phyloP scores from a whole-genome alignment of 2,329 filamentous ascomycete genomes.

The Sclerotinia subarctica region DNA sequence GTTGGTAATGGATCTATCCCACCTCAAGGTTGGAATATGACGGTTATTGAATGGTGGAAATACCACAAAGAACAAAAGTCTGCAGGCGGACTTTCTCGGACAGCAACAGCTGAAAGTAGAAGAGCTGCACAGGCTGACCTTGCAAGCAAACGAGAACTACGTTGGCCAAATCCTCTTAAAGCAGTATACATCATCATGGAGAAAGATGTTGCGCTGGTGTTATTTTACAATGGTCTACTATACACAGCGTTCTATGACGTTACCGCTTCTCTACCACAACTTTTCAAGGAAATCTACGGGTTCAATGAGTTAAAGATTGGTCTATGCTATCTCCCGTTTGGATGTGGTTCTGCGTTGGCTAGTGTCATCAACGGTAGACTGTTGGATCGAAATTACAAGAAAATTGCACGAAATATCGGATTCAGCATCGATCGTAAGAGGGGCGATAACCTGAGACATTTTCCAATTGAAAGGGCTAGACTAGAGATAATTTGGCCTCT shows the following conservation, averaged over 20 bases:
- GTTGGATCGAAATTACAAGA: constrained; percentile 66
- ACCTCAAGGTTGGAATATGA: constrained; percentile 56
- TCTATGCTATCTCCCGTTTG: constrained; percentile 44
- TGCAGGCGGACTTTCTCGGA: constrained; percentile 30
- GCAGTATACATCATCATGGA: constrained; percentile 53
- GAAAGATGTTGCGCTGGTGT: constrained; percentile 54
- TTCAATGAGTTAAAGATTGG: constrained; percentile 39
- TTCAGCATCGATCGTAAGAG: constrained; percentile 59
- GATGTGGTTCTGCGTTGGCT: constrained; percentile 48
- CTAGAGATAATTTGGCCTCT: constrained; percentile 54
- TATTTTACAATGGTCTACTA: constrained; percentile 52
- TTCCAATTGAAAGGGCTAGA: constrained; percentile 43
- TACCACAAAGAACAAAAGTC: constrained; percentile 31
- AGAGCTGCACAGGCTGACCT: constrained; percentile 39
- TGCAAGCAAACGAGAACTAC: constrained; percentile 44
- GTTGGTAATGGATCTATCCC: constrained; percentile 48
- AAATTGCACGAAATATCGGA: constrained; percentile 59
- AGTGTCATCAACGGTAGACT: constrained; percentile 55
- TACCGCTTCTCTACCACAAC: constrained; percentile 50
- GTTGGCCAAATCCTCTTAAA: constrained; percentile 56
- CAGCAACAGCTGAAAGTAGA: constrained; percentile 38
- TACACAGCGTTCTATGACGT: constrained; percentile 56
- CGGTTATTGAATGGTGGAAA: constrained; percentile 48
- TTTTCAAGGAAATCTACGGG: constrained; percentile 38
- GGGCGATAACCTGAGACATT: constrained; percentile 39